Base-by-base conservation (phyloP, 768 basidiomycete genomes). In the Phylloporus rhodoxanthus region DNA sequence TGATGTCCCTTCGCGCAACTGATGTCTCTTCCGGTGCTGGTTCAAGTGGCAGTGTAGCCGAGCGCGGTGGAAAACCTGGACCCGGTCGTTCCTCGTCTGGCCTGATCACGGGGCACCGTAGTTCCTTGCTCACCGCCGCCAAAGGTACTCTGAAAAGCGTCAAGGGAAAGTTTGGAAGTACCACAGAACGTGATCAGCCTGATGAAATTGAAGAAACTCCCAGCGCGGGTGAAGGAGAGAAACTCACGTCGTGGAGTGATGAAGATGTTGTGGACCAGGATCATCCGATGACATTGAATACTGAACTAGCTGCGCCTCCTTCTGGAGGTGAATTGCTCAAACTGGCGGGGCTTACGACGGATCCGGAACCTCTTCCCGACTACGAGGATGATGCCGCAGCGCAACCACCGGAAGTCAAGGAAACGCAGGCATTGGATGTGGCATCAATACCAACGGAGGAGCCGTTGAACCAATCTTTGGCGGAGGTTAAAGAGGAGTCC, bases 101-200 rank as follows among this genome's bases (percentile, higher is more conserved):
- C 8, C 50, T 77, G 28, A 32, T 62, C 29, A 61, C 51, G 42
- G 74, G 68, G 48, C 73, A 65, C 41, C 72, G 68, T 26, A 80
- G 75, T 50, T 82, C 83, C 14, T 63, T 83, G 11, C 67, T 84
- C 46, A 80, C 75, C 6, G 72, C 70, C 17, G 65, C 74, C 8
- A 83, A 79, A 58, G 81, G 82, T 28, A 56, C 62, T 10, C 57
- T 81, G 26, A 77, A 75, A 54, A 76, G 72, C 5, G 64, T 80
- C 50, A 80, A 76, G 57, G 76, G 76, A 10, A 75, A 66, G 26
- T 74, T 72, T 50, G 48, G 51, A 26, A 37, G 46, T 15, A 47
- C 45, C 15, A 25, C 34, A 21, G 60, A 55, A 40, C 40, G 28
- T n/a, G 59, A 62, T 41, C 53, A 52, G 14, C 44, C 52, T 17